phyloP scores from a whole-genome alignment of 257 asterid species.

The Solanum pennellii region DNA sequence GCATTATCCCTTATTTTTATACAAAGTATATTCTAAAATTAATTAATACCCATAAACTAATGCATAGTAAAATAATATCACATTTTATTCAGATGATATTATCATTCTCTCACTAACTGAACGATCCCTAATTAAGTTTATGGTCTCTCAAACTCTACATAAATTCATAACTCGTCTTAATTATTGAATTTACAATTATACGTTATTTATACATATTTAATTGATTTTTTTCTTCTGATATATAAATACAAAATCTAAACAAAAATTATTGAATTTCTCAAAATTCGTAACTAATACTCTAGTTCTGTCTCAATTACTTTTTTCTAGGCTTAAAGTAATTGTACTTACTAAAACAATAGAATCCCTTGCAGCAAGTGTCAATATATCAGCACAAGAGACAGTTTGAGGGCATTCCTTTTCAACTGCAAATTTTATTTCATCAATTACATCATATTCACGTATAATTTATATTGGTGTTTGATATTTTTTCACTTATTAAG shows the following conservation, averaged over 20 bases:
- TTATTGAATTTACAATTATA: neutral
- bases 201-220: neutral
- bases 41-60: too few relatives aligned
- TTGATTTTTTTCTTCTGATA: neutral
- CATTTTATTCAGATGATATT: too few relatives aligned
- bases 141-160: neutral
- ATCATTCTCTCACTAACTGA: too few relatives aligned
- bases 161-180: neutral
- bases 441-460: constrained; percentile 40
- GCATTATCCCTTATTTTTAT: too few relatives aligned
- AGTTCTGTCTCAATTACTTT: too few relatives aligned
- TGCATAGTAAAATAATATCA: too few relatives aligned
- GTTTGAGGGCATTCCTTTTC: constrained; percentile 37
- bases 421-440: constrained; percentile 21
- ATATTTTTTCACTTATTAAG: constrained; percentile 27
- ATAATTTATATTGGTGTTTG: constrained; percentile 36
- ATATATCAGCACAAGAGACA: constrained; percentile 39
- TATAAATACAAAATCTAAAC: neutral
- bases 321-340: neutral
- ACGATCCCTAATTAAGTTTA: neutral
- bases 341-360: neutral
- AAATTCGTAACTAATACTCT: neutral
- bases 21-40: too few relatives aligned
- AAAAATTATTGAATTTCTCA: neutral
- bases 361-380: constrained; percentile 41